Evolutionary conservation across 73 alveolate genomes (phyloP).

Genomic region (Uronychia setigera): DNA sequence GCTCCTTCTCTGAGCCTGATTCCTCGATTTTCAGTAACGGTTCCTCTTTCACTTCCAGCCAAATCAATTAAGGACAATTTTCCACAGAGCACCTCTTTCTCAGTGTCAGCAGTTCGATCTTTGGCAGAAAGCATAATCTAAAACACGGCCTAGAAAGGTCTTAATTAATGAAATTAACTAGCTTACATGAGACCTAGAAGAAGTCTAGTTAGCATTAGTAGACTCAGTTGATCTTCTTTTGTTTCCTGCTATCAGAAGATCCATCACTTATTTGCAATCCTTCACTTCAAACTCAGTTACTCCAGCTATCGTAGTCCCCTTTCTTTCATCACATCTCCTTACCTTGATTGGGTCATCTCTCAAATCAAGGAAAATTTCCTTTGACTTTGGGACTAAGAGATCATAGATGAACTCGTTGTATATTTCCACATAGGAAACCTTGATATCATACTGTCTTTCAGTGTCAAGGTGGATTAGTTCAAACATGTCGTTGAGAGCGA

Average conservation of each 20-base stretch:
- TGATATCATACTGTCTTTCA: constrained; percentile 72
- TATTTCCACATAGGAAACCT: constrained; percentile 87
- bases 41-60: constrained; percentile 97
- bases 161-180: no score
- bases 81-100: constrained; percentile 59
- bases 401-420: constrained; percentile 96
- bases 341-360: constrained; percentile 87
- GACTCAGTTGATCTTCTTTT: constrained; percentile 85
- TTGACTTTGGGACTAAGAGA: constrained; percentile 75
- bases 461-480: constrained; percentile 64
- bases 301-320: constrained; percentile 91
- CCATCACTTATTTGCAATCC: constrained; percentile 77
- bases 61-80: constrained; percentile 89
- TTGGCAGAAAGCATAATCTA: constrained; percentile 69
- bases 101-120: constrained; percentile 65
- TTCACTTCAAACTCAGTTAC: constrained; percentile 89
- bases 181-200: constrained; percentile 79
- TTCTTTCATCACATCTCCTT: neutral
- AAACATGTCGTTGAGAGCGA: constrained; percentile 88
- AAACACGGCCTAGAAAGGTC: constrained; percentile 56
- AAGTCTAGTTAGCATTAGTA: constrained; percentile 82
- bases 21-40: constrained; percentile 87
- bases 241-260: constrained; percentile 73
- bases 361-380: constrained; percentile 81
- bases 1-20: constrained; percentile 95